Evolutionary conservation across 768 basidiomycete genomes (phyloP).

Genomic region (Leccinum rimulosum): DNA sequence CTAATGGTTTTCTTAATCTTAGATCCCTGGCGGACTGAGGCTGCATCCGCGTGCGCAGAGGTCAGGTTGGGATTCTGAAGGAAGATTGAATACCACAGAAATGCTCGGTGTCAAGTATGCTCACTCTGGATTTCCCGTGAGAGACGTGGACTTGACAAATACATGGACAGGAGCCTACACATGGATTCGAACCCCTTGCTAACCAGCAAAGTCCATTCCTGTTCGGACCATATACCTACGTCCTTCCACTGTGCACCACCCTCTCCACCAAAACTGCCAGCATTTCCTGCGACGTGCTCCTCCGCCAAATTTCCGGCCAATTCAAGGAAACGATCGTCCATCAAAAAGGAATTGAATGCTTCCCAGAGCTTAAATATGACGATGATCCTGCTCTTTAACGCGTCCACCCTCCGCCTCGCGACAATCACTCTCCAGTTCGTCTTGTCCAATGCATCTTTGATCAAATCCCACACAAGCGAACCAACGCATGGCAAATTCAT

Average conservation of each 20-base stretch:
- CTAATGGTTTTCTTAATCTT: constrained; percentile 71
- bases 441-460: too few species aligned
- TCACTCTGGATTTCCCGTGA: constrained; percentile 58
- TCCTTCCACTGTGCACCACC: constrained; percentile 69
- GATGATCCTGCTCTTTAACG: too few species aligned
- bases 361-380: constrained; percentile 56
- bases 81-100: neutral
- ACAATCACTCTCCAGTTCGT: too few species aligned
- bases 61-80: constrained; percentile 61
- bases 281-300: constrained; percentile 65
- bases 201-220: constrained; percentile 80
- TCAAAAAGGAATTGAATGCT: constrained; percentile 66
- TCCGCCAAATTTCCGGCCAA: constrained; percentile 67
- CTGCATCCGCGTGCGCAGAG: constrained; percentile 64
- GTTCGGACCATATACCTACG: constrained; percentile 85
- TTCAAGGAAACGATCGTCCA: constrained; percentile 76
- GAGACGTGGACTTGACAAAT: constrained; percentile 37
- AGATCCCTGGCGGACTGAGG: constrained; percentile 52
- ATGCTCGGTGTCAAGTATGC: constrained; percentile 7
- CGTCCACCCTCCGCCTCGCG: too few species aligned
- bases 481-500: too few species aligned
- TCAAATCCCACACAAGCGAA: too few species aligned
- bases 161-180: constrained; percentile 43
- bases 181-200: constrained; percentile 80
- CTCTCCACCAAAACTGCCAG: constrained; percentile 51